Evolutionary conservation across 1,139 yeast species (phyloP), one percentile per base, ranked within the genome.

Genomic region (Candida sanyaensis): DNA sequence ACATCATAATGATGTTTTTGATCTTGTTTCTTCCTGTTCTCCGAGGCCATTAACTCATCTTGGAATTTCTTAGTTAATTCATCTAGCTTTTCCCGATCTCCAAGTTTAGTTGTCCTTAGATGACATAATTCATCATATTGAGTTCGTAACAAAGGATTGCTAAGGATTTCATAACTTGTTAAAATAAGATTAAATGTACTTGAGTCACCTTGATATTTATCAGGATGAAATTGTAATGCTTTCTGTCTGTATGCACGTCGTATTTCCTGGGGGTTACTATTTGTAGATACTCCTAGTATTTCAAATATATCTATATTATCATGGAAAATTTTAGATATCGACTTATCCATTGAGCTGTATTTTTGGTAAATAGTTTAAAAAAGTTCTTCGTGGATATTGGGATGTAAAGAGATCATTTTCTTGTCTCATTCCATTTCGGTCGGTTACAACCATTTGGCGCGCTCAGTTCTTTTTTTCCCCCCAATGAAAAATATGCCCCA

Each of bases 171-270:
- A 54, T 77, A 75, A 10, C 75, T 66, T 17, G 66, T 62, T 3
- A 71, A 58, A 26, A 78, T 59, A 36, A 67, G 59, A 37, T 73
- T 69, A 56, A 80, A 80, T 52, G 67, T 61, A 23, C 59, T 62
- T 2, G 69, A 66, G 31, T 64, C 67, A 5, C 67, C 66, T 3
- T 69, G 58, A 53, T 75, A 71, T 60, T 80, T 81, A 60, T 81
- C 86, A 0, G 86, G 86, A 57, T 93, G 99, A 50, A 82, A 83
- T 51, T 70, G 73, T 21, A 92, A 72, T 0, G 99, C 98, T 60
- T 82, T 81, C 58, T 79, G 83, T 48, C 97, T 77, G 62, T 89
- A 93, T 6, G 96, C 96, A 63, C 83, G 85, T 65, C 89, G 89
- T 53, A 93, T 75, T 52, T 87, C 95, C 0, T 68, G 44, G 27